Percentiles rank a stretch among this genome's conserved stretches.
Evolutionary conservation across 495 filamentous ascomycete genomes (phyloP).

Genomic region (Hapsidospora chrysogenum): DNA sequence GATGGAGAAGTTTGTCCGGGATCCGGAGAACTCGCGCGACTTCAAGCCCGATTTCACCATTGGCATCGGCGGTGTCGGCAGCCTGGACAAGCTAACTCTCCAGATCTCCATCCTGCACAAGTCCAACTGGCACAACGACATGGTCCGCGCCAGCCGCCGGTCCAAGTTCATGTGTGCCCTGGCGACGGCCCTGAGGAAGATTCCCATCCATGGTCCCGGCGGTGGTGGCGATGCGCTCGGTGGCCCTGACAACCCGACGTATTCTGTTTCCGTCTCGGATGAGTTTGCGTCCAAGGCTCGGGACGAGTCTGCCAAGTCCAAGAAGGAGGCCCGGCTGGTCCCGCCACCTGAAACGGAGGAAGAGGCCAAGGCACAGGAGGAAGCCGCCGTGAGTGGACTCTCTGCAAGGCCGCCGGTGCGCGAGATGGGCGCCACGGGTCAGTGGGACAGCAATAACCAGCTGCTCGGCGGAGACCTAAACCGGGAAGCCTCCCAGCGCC

Average conservation of each 20-base stretch:
- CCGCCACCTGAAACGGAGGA: conserved; percentile 11
- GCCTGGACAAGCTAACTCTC: conserved; percentile 78
- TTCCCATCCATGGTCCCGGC: conserved; percentile 75
- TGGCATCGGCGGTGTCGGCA: conserved; percentile 59
- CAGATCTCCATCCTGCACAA: conserved; percentile 79
- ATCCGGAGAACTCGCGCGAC: conserved; percentile 77
- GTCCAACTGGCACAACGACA: conserved; percentile 91
- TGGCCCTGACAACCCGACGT: conserved; percentile 50
- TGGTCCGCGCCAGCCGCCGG: conserved; percentile 61
- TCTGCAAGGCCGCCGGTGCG: conserved; percentile 1
- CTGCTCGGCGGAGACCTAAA: neutral
- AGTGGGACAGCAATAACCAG: neutral
- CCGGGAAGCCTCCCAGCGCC: neutral
- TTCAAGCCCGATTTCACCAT: conserved; percentile 76
- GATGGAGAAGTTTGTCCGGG: conserved; percentile 67
- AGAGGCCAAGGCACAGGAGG: conserved; percentile 1
- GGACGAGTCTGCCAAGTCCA: conserved; percentile 40
- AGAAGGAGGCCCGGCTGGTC: conserved; percentile 45
- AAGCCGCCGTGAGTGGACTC: neutral
- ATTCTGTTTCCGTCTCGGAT: conserved; percentile 56
- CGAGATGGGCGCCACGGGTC: conserved; percentile 4
- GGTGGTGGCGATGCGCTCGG: conserved; percentile 52
- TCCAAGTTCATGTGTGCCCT: conserved; percentile 96
- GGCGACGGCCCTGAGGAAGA: conserved; percentile 65
- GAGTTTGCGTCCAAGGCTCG: conserved; percentile 41